These are phyloP conservation scores for Pseudognaphalium luteoalbum DNA, from an alignment of 129 eudicot genomes.

Conservation along the genomic window DNA sequence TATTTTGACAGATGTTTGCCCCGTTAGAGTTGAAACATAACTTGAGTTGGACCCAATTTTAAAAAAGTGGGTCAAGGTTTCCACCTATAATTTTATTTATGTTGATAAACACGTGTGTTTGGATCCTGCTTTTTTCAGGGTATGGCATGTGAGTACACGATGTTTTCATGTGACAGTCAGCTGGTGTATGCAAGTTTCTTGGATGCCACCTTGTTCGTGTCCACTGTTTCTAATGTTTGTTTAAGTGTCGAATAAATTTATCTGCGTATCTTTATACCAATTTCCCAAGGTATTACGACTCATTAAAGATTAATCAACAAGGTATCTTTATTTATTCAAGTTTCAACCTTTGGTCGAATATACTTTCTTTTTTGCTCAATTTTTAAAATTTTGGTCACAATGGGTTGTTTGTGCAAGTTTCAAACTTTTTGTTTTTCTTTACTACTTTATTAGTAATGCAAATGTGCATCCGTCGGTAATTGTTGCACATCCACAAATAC, in stretches of 20 bases:
- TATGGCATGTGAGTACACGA: slow-evolving; percentile 48
- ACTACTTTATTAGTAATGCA: slow-evolving; percentile 10
- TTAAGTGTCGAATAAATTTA: slow-evolving; percentile 66
- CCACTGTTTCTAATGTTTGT: slow-evolving; percentile 62
- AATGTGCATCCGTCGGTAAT: slow-evolving; percentile 46
- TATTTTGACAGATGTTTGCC: too few species aligned
- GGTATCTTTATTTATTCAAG: background rate
- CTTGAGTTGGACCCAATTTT: background rate
- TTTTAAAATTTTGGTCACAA: background rate
- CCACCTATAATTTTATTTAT: background rate
- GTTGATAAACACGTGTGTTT: background rate
- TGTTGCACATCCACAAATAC: slow-evolving; percentile 62
- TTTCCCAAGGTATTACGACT: slow-evolving; percentile 49
- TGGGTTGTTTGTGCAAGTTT: background rate
- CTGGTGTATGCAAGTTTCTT: slow-evolving; percentile 73
- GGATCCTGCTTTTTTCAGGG: slow-evolving; percentile 26
- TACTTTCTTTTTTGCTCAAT: too few species aligned
- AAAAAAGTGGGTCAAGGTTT: background rate
- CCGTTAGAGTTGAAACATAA: background rate
- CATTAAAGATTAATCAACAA: background rate
- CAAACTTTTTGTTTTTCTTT: background rate
- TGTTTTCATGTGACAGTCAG: slow-evolving; percentile 54
- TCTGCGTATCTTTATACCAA: slow-evolving; percentile 62
- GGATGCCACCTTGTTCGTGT: slow-evolving; percentile 71
- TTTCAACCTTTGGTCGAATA: background rate